Conservation (phyloP, 2,329 filamentous ascomycete species). For the Diaporthe capsici region DNA sequence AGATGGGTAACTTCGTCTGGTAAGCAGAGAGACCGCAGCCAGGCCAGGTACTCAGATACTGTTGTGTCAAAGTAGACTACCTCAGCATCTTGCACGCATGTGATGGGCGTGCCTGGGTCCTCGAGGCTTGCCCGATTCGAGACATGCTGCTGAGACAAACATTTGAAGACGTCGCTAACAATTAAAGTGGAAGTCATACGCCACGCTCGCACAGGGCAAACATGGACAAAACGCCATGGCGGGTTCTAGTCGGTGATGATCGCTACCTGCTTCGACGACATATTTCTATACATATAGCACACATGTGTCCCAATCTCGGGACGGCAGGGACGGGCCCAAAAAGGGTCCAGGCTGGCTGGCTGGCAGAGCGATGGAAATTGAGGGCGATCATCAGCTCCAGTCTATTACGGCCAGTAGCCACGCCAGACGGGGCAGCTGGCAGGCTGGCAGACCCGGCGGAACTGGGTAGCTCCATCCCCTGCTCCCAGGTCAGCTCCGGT, state of each 20-base stretch:
- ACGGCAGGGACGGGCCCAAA: background rate
- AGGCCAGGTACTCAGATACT: background rate
- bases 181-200: background rate
- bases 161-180: background rate
- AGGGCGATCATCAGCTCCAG: constrained; percentile 19
- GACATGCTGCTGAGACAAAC: constrained; percentile 21
- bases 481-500: constrained; percentile 20
- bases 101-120: constrained; percentile 6
- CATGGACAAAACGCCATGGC: background rate
- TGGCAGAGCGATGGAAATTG: background rate
- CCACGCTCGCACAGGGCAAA: background rate
- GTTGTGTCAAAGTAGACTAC: background rate
- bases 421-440: no score
- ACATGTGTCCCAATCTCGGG: background rate
- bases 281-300: background rate
- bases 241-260: background rate
- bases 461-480: constrained; percentile 9
- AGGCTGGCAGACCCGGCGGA: background rate
- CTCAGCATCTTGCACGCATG: constrained; percentile 4
- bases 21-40: no score
- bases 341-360: constrained; percentile 11
- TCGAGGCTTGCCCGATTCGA: constrained; percentile 10
- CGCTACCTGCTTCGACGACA: background rate
- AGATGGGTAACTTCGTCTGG: no score
- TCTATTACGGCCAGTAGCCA: background rate